phyloP scores from a whole-genome alignment of 192 early-diverging fungal species.

The Neocallimastix lanati region DNA sequence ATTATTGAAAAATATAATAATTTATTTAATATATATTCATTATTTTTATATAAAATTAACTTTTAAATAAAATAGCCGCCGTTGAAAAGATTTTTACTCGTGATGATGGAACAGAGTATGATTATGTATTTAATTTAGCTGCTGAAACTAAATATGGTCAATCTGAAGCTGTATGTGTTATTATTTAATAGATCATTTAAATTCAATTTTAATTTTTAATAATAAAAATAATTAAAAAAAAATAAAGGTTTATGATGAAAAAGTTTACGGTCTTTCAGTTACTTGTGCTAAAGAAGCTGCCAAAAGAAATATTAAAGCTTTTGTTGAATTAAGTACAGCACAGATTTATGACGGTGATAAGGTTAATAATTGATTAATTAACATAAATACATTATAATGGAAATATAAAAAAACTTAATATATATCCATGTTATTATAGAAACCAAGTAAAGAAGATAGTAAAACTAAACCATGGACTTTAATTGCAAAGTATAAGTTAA shows the following conservation, averaged over 20 bases:
- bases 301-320: conserved; percentile 45
- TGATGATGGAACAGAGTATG: conserved; percentile 50
- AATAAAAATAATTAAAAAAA: neutral
- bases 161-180: conserved; percentile 43
- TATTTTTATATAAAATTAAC: too few species aligned
- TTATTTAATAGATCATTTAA: too few species aligned
- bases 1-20: neutral
- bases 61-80: conserved; percentile 29
- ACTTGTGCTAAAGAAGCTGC: conserved; percentile 69
- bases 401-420: conserved; percentile 17
- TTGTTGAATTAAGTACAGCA: conserved; percentile 74
- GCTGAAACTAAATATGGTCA: conserved; percentile 87
- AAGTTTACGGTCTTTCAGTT: conserved; percentile 48
- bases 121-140: conserved; percentile 91
- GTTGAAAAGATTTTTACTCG: conserved; percentile 52
- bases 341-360: conserved; percentile 73
- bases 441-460: conserved; percentile 31
- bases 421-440: too few species aligned
- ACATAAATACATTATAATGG: neutral
- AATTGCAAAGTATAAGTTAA: conserved; percentile 51
- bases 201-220: too few species aligned
- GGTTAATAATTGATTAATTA: too few species aligned
- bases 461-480: conserved; percentile 74
- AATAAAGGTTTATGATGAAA: conserved; percentile 62
- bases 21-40: too few species aligned